Evolutionary conservation across 2,329 filamentous ascomycete genomes (phyloP).

Genomic region (Penicillium sp.): DNA sequence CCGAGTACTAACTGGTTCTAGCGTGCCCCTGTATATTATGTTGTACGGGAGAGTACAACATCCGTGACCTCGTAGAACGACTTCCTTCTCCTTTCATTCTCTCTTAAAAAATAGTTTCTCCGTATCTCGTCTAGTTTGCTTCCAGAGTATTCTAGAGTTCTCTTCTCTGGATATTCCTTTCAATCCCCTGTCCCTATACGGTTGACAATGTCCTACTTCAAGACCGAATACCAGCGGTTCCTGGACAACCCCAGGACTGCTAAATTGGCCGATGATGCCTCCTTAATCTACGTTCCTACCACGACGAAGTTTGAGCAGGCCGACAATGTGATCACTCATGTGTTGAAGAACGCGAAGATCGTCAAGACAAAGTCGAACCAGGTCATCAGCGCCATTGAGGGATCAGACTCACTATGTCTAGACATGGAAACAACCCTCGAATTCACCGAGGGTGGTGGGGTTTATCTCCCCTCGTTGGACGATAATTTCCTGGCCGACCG

Average conservation of each 20-base stretch:
- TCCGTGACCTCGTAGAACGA: neutral
- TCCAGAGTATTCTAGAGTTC: neutral
- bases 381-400: constrained; percentile 71
- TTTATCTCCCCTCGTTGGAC: constrained; percentile 83
- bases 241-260: constrained; percentile 64
- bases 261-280: constrained; percentile 63
- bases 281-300: constrained; percentile 86
- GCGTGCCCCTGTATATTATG: constrained; percentile 1
- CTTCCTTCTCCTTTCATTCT: constrained; percentile 15
- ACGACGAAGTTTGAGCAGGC: constrained; percentile 70
- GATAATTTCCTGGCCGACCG: constrained; percentile 91
- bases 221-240: constrained; percentile 66
- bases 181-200: neutral
- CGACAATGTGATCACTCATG: constrained; percentile 77
- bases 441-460: constrained; percentile 76
- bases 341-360: constrained; percentile 67
- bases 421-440: constrained; percentile 82
- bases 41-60: neutral
- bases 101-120: too few relatives aligned
- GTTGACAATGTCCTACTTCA: constrained; percentile 41
- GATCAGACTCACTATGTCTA: constrained; percentile 64
- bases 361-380: constrained; percentile 82
- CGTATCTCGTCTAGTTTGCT: neutral
- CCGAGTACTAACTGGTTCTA: constrained; percentile 5
- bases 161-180: neutral